Evolutionary conservation across 2,329 filamentous ascomycete species (phyloP).

Genomic region (Sclerotinia trifoliorum): DNA sequence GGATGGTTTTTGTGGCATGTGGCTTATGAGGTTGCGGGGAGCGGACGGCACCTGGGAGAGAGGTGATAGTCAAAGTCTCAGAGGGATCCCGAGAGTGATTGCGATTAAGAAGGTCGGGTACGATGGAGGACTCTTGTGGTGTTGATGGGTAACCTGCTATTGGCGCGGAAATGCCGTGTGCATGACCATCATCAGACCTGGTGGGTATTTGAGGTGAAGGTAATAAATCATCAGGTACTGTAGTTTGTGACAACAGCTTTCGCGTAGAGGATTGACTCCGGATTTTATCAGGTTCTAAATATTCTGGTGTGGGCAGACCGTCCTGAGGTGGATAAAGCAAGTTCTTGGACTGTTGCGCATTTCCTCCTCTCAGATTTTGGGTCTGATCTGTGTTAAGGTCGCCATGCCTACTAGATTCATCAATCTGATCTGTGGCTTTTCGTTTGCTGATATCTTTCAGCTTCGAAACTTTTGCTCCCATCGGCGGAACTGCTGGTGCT

Average conservation of each 20-base stretch:
- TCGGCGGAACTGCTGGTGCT: constrained; percentile 30
- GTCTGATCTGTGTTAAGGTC: too few species aligned
- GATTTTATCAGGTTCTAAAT: constrained; percentile 31
- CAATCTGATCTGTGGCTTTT: constrained; percentile 26
- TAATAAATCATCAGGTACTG: constrained; percentile 27
- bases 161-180: neutral
- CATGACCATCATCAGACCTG: constrained; percentile 30
- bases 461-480: constrained; percentile 38
- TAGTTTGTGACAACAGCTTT: constrained; percentile 32
- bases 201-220: constrained; percentile 26
- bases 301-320: constrained; percentile 33
- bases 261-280: constrained; percentile 25
- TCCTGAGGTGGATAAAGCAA: constrained; percentile 17
- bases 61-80: constrained; percentile 36
- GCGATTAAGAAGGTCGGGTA: constrained; percentile 22
- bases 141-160: neutral
- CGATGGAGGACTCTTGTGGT: neutral
- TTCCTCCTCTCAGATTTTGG: neutral
- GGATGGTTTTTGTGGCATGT: constrained; percentile 27
- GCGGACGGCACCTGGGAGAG: constrained; percentile 27
- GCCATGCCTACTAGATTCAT: constrained; percentile 4
- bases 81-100: constrained; percentile 32
- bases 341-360: neutral
- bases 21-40: constrained; percentile 36
- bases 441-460: constrained; percentile 35